Evolutionary conservation across 2,329 filamentous ascomycete species (phyloP).

Genomic region (Grosmannia serpens): DNA sequence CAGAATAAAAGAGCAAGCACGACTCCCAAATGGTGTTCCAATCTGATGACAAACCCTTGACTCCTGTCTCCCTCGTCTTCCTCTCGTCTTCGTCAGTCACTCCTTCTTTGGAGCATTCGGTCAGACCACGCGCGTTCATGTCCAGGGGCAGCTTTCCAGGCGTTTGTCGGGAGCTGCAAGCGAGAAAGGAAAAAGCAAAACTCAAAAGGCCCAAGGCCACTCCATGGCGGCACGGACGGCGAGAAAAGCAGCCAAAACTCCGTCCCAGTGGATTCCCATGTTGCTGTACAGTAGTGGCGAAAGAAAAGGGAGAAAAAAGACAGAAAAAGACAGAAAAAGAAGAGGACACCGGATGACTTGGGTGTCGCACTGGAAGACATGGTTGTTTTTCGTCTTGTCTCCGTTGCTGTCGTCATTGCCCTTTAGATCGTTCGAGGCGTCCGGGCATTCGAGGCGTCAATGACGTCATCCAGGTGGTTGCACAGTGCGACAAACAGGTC

Average conservation of each 20-base stretch:
- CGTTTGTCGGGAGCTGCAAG: constrained; percentile 25
- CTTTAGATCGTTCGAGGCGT: constrained; percentile 46
- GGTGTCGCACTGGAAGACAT: no score
- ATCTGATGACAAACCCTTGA: constrained; percentile 14
- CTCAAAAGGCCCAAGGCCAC: not conserved
- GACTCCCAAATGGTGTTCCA: constrained; percentile 13
- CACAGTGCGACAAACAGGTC: constrained; percentile 97
- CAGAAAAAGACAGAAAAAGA: not conserved
- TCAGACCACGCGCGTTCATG: not conserved
- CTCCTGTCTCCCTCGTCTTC: not conserved
- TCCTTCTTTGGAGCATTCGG: not conserved
- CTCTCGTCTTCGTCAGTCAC: not conserved
- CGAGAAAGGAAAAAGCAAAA: constrained; percentile 20
- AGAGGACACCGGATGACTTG: not conserved
- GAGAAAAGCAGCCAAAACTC: not conserved
- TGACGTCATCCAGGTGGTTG: constrained; percentile 94
- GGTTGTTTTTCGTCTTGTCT: not conserved
- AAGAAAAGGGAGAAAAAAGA: not conserved
- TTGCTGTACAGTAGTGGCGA: not conserved
- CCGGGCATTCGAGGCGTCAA: constrained; percentile 65
- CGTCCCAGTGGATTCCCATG: not conserved
- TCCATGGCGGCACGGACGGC: not conserved
- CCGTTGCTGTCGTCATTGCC: not conserved
- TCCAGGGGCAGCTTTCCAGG: not conserved
- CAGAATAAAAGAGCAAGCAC: constrained; percentile 6